Evolutionary conservation across 2,329 filamentous ascomycete species (phyloP), one percentile per base, ranked within the genome.

Genomic region (Colletotrichum sp.): DNA sequence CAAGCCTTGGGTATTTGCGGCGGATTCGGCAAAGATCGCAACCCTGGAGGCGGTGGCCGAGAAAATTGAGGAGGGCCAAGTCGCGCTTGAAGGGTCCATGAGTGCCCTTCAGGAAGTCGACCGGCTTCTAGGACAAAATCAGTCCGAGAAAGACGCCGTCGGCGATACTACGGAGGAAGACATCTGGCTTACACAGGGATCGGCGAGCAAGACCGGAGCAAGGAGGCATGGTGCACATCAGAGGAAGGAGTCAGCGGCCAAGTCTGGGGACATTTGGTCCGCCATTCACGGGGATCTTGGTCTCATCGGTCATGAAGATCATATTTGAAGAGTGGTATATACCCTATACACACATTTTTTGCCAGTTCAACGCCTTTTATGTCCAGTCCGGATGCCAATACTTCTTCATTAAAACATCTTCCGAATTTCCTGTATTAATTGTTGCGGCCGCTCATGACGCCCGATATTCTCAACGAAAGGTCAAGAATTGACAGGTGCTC

Each of bases 401-500:
- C 19, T 64, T 70, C 39, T 66, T 64, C 34, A 34, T 49, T 27
- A 71, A 77, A 57, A n/a, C 22, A 27, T 67, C 25, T 19, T 15
- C 8, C 16, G 32, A 29, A 12, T n/a, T 16, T 44, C 25, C 55
- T 39, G 30, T 13, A 85, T 85, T 52, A 73, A n/a, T 59, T 77
- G 61, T 44, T 39, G 19, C 77, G 77, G 5, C 88, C 88, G 57
- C 88, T 89, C 83, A 98, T 82, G 74, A 97, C 92, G 34, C 91
- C 91, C 0, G 95, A 95, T 86, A 98, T 94, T 81, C 95, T 93
- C 82, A 99, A 88, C 8, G 94, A 90, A 78, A 99, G 83, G 84
- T 99, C 96, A 36, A 99, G 87, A 75, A 99, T 94, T 1, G 95
- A 95, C 29, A 99, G 88, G 83, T 99, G 96, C 86, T 99, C 97